A percentile compares a stretch with the other conserved stretches of the same genome.
phyloP scores from a whole-genome alignment of 2,329 filamentous ascomycete species.

The Chrysoporthe deuterocubensis region DNA sequence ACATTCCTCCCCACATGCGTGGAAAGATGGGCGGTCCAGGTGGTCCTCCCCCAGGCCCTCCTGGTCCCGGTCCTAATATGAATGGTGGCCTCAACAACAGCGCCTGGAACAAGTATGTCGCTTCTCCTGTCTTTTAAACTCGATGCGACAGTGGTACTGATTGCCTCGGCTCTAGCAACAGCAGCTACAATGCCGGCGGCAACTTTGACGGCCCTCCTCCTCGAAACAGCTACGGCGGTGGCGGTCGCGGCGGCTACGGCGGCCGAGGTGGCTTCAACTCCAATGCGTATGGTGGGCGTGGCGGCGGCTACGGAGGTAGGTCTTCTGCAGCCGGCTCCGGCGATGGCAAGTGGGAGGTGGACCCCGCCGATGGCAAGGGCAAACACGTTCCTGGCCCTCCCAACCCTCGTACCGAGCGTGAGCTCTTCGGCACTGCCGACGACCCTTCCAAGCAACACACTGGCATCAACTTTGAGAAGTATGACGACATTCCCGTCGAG shows the following conservation, averaged over 20 bases:
- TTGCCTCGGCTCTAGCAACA: conserved; percentile 46
- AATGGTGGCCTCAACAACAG: conserved; percentile 62
- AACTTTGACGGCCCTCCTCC: conserved; percentile 27
- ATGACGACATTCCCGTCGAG: conserved; percentile 98
- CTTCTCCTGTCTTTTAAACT: neutral
- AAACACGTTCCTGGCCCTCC: conserved; percentile 81
- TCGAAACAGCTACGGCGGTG: conserved; percentile 3
- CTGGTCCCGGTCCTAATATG: conserved; percentile 35
- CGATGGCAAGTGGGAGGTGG: conserved; percentile 91
- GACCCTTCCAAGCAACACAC: conserved; percentile 95
- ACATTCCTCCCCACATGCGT: conserved; percentile 86
- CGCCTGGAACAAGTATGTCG: conserved; percentile 65
- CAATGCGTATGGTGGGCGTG: conserved; percentile 60
- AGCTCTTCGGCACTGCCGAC: conserved; percentile 89
- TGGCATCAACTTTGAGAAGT: conserved; percentile 99
- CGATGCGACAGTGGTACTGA: conserved; percentile 20
- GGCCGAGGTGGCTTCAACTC: conserved; percentile 56
- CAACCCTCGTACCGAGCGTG: conserved; percentile 89
- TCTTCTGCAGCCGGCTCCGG: conserved; percentile 88
- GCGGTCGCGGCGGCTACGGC: conserved; percentile 32
- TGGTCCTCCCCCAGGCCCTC: conserved; percentile 32
- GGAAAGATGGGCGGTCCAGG: conserved; percentile 50
- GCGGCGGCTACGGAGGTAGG: conserved; percentile 56
- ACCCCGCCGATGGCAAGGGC: conserved; percentile 63
- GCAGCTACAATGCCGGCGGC: conserved; percentile 46